Base-by-base conservation (phyloP, 805 yeast species). In the Yamadazyma tumulicola region DNA sequence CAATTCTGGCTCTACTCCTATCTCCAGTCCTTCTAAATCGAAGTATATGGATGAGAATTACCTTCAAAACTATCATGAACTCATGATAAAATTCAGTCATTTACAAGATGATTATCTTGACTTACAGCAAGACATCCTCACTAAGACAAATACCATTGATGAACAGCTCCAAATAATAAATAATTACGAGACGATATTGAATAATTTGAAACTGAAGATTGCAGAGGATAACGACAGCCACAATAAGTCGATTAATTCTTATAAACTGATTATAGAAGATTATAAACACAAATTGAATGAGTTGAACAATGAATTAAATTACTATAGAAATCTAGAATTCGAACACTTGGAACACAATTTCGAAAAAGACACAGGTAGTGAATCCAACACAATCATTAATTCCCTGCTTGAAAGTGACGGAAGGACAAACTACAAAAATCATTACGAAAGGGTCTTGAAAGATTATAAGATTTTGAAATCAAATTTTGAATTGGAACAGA, bases 401-500 rank as follows among this genome's bases (percentile, higher is more conserved):
- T 6, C 7, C n/a, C 6, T 12, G 27, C 7, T 7, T 12, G 14
- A 7, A 7, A 24, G 27, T 12, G 14, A 7, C 27, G 14, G 14
- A 7, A 7, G 11, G 8, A 24, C 8, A 12, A 12, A 24, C 14
- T 24, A 24, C n/a, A 6, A 26, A 13, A n/a, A 12, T 6, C 57
- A 52, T 39, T 61, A 57, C 46, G 42, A 52, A 29, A 50, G 55
- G 35, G 43, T 67, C 17, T 36, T 52, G 22, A 64, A 54, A 34
- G 66, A 64, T 29, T 63, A 47, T 44, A 58, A 57, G 32, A 63
- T 71, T 2, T 54, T 75, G 14, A 68, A 69, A 46, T 64, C 69
- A 35, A 75, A 75, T 42, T 67, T 62, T 43, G 80, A 75, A 42
- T 54, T 75, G 16, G 81, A 75, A 46, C 63, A 66, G 31, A 73